Conservation (phyloP, 2,329 filamentous ascomycete genomes). For the Akanthomyces uredinophilus region DNA sequence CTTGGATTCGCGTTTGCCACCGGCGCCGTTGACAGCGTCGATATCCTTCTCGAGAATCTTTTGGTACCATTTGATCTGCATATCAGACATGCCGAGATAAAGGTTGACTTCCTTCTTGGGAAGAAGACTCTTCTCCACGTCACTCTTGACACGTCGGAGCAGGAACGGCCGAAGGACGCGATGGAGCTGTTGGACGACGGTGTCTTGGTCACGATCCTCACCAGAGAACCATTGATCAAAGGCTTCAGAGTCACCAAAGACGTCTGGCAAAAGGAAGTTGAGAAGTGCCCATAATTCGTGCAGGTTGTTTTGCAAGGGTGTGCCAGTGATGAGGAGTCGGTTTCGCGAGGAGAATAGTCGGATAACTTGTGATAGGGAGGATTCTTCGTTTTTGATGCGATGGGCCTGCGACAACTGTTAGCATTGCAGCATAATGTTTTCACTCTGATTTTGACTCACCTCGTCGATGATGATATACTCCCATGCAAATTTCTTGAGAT, state of each 20-base stretch:
- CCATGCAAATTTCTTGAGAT: slow-evolving; percentile 97
- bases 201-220: slow-evolving; percentile 86
- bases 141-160: slow-evolving; percentile 90
- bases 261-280: slow-evolving; percentile 96
- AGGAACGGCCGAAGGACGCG: slow-evolving; percentile 89
- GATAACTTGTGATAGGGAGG: slow-evolving; percentile 92
- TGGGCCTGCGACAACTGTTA: slow-evolving; percentile 51
- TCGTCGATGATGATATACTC: slow-evolving; percentile 99
- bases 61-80: slow-evolving; percentile 99
- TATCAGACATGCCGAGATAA: slow-evolving; percentile 97
- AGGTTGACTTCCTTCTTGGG: slow-evolving; percentile 97
- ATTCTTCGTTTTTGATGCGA: slow-evolving; percentile 99
- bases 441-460: slow-evolving; percentile 20
- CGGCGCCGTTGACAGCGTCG: slow-evolving; percentile 94
- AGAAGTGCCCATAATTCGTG: slow-evolving; percentile 97
- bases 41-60: slow-evolving; percentile 99
- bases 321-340: slow-evolving; percentile 90
- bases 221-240: slow-evolving; percentile 98
- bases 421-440: background rate
- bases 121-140: slow-evolving; percentile 94
- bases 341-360: slow-evolving; percentile 94
- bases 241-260: slow-evolving; percentile 92
- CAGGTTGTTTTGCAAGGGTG: slow-evolving; percentile 93
- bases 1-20: slow-evolving; percentile 95
- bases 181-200: slow-evolving; percentile 92